Evolutionary conservation across 306 rosid species (phyloP), one percentile per base, ranked within the genome.

Genomic region (Vachellia collinsii): DNA sequence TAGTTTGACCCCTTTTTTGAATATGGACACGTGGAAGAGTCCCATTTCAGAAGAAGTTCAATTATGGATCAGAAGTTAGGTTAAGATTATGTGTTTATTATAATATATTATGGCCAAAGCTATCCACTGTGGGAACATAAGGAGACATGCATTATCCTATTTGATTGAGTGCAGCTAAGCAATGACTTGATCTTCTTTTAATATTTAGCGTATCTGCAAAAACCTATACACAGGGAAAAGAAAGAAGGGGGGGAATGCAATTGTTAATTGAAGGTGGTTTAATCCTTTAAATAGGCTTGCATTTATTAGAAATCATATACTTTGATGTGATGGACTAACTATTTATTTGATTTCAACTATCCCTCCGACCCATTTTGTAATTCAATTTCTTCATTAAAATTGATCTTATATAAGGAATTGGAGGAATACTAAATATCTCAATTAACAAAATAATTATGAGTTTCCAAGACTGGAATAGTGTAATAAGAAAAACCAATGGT

Each of bases 81-180:
- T 36, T 65, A 5, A 37, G 46, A 65, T 65, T 65, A 17, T 36
- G 47, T 38, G 71, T 38, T 65, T 17, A 37, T 65, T 37, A 56
- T 56, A 56, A 7, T n/a, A n/a, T 56, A 65, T 62, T 29, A 4
- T 11, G 41, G 68, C 41, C 39, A 29, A 62, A 62, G 68, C 68
- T 29, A 62, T 62, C 68, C 68, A 62, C 68, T 25, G 68, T 29
- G 29, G 41, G 41, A 62, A 62, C 68, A 62, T 62, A 29, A 4
- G 68, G 41, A 29, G 68, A 62, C 68, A 23, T 3, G 65, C 65
- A 11, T 82, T 85, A 85, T 89, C 89, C 84, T 65, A 61, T 77
- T 82, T 70, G 37, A 69, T 82, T 58, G 75, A 82, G 81, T 79
- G 85, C 86, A 82, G 77, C 70, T 65, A 47, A 76, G 77, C 82